These are phyloP conservation scores for Ganoderma lucidum DNA, from an alignment of 1,284 basidiomycete genomes.

Conservation along the genomic window DNA sequence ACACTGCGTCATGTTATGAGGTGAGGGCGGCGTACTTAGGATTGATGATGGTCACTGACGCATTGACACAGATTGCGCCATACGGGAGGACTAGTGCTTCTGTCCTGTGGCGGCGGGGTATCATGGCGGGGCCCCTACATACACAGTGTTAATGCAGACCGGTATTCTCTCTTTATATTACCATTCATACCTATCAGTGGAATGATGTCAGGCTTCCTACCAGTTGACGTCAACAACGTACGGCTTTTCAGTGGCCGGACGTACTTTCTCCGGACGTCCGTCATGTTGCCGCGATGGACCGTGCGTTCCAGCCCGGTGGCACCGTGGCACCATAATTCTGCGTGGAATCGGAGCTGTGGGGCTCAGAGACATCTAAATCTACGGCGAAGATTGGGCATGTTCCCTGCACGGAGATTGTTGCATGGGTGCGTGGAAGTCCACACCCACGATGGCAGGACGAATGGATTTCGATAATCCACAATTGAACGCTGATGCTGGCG, in stretches of 20 bases:
- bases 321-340: not conserved
- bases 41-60: not conserved
- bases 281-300: not conserved
- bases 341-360: not conserved
- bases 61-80: not conserved
- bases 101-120: not conserved
- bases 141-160: not conserved
- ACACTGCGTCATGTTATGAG: not conserved
- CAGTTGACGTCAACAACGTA: not conserved
- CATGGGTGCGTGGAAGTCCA: not conserved
- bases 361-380: not conserved
- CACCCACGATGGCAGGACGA: not conserved
- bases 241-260: not conserved
- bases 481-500: not conserved
- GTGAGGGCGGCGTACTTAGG: not conserved
- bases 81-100: not conserved
- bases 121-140: not conserved
- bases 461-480: not conserved
- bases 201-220: not conserved
- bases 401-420: not conserved
- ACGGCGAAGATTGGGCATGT: too few species aligned
- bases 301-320: not conserved
- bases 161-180: not conserved
- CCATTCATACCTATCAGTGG: constrained; percentile 1
- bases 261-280: not conserved